Base-by-base conservation (phyloP, 805 yeast species). In the Pichia manshurica region DNA sequence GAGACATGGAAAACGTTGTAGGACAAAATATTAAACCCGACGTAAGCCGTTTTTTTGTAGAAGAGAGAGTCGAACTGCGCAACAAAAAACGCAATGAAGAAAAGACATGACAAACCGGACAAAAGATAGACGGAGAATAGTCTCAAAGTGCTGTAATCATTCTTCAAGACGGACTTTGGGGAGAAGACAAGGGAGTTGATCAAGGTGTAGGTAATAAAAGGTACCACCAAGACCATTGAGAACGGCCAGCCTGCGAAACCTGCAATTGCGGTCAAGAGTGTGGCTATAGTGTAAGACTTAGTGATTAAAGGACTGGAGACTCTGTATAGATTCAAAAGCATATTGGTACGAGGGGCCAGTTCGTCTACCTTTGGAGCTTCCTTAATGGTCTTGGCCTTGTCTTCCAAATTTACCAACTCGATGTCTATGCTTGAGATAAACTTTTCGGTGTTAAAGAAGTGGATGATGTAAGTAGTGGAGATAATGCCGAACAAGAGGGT, bases 201-300 rank as follows among this genome's bases (percentile, higher is more conserved):
- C n/a, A 52, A 12, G 3, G 56, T 56, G 59, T 69, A 79, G 1
- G 68, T 42, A 17, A 77, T 72, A 47, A 81, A 72, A 1, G 96
- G 93, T 1, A 77, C 53, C 2, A 81, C 80, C 47, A 88, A 63
- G 0, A 75, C 80, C 48, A 87, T 64, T 0, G 83, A 77, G 63
- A 90, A 91, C 1, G 97, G 97, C 97, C 97, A 91, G 1, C 97
- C 97, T 28, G 85, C 53, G 2, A 90, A 58, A 0, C 91, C 91
- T 5, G 89, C 95, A n/a, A 84, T 53, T 19, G 76, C 64, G 33
- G 74, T 69, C 70, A 74, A 74, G 1, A 70, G 49, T 3, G 76
- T 61, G 2, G 72, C 66, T n/a, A 55, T 23, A 3, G 66, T 58
- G 45, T 57, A 63, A 28, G 50, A 52, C 39, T 55, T 56, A 10